phyloP scores from a whole-genome alignment of 73 alveolate genomes.

The Symbiodinium natans region DNA sequence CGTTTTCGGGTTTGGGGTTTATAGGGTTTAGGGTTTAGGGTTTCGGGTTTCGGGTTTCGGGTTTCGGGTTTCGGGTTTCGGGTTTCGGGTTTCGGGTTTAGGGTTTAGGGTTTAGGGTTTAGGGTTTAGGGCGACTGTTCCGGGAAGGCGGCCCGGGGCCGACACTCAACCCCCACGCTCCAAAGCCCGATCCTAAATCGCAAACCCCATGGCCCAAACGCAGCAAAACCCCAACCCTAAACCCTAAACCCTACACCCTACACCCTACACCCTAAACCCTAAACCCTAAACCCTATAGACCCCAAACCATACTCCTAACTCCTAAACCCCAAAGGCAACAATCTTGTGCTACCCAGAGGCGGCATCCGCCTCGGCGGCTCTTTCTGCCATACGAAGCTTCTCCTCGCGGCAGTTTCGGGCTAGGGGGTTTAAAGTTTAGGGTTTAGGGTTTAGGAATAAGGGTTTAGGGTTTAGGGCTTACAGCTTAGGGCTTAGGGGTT shows the following conservation, averaged over 20 bases:
- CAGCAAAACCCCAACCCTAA: neutral
- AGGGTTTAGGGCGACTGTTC: no score
- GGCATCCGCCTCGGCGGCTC: neutral
- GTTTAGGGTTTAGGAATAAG: no score
- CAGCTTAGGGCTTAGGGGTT: no score
- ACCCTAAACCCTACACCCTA: neutral
- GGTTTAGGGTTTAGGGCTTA: neutral
- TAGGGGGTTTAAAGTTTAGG: neutral
- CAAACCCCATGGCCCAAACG: neutral
- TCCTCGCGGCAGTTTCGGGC: neutral
- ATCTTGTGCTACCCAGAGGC: neutral
- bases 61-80: no score
- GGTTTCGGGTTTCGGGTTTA: no score
- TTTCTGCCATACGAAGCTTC: neutral
- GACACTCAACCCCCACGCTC: neutral
- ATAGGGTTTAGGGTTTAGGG: no score
- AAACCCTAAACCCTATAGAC: neutral
- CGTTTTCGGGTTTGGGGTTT: no score
- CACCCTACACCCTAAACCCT: neutral
- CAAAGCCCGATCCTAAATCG: neutral
- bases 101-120: no score
- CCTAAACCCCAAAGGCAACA: neutral
- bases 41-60: no score
- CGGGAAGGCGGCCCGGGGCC: no score
- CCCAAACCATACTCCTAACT: neutral